These are phyloP conservation scores for Podospora australis DNA, from an alignment of 495 filamentous ascomycete genomes.

Conservation along the genomic window DNA sequence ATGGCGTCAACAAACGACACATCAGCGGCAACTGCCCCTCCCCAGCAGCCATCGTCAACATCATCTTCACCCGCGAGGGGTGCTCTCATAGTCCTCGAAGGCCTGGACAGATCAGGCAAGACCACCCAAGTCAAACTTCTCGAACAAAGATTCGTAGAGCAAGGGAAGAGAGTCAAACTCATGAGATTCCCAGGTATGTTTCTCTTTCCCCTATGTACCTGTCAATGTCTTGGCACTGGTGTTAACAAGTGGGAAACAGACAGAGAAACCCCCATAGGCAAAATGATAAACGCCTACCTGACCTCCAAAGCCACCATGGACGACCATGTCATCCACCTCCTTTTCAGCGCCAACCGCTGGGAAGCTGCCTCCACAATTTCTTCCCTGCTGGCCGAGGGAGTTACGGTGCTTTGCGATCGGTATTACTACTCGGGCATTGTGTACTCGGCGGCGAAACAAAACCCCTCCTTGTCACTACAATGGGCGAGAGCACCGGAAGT, in stretches of 20 bases:
- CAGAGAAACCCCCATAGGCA: constrained; percentile 79
- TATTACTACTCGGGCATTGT: constrained; percentile 93
- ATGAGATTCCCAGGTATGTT: constrained; percentile 81
- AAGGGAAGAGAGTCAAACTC: constrained; percentile 59
- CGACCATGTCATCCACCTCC: constrained; percentile 88
- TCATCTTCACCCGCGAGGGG: constrained; percentile 44
- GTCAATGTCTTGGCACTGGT: too few species aligned
- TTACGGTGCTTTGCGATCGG: constrained; percentile 77
- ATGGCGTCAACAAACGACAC: background rate
- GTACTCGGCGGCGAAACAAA: constrained; percentile 88
- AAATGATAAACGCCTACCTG: constrained; percentile 84
- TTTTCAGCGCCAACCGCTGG: constrained; percentile 97
- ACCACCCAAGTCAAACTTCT: constrained; percentile 84
- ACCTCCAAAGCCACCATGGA: constrained; percentile 67
- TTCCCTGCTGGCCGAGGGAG: constrained; percentile 54
- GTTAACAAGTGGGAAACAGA: constrained; percentile 47
- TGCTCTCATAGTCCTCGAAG: constrained; percentile 83
- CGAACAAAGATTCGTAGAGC: constrained; percentile 52
- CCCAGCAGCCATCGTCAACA: too few species aligned
- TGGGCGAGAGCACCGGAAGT: constrained; percentile 82
- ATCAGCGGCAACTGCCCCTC: too few species aligned
- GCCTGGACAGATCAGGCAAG: constrained; percentile 90
- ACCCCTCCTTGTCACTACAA: constrained; percentile 57
- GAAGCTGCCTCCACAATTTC: constrained; percentile 67
- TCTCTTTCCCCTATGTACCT: background rate